Evolutionary conservation across 345 rosid species (phyloP), one percentile per base, ranked within the genome.

Genomic region (Gossypium raimondii): DNA sequence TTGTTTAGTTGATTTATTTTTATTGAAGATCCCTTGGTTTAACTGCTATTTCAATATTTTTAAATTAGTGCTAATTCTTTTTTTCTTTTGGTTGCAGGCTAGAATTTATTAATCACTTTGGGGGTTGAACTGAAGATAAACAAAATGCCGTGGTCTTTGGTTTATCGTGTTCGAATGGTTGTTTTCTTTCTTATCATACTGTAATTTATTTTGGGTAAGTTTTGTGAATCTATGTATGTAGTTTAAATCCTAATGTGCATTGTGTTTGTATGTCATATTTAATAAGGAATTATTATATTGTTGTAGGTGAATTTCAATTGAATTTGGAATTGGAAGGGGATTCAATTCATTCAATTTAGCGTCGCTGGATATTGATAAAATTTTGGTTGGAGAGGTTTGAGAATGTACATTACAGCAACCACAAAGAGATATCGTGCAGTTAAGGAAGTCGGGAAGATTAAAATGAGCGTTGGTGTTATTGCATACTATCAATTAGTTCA

Each of bases 61-160:
- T 51, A 44, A 78, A 13, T 58, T 53, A 24, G 63, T 69, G 13
- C 38, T 18, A n/a, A 34, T 29, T 60, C 3, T 73, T 67, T 50
- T 29, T 45, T 44, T 25, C 13, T 48, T 60, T 29, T 67, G 72
- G 80, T 61, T 80, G 80, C 84, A 81, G 90, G 64, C n/a, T 43
- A 56, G 82, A 38, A 77, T 20, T 9, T 38, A 34, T 47, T 44
- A 75, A 52, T 29, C 2, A 52, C 24, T 70, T 78, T 53, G 71
- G 68, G 75, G 76, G 58, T 74, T 82, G 68, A 75, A 50, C 72
- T 67, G 62, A 77, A 73, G 70, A 78, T 52, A 60, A 76, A 67
- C 86, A 89, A 88, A 83, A 93, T 93, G 98, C 90, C 94, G 66
- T 86, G 94, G 94, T 84, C 83, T 80, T 87, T 86, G 76, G 82